A percentile compares a stretch with the other conserved stretches of the same genome.
These are phyloP conservation scores for Cryptococcus floricola DNA, from an alignment of 1,284 basidiomycete species.

Conservation along the genomic window DNA sequence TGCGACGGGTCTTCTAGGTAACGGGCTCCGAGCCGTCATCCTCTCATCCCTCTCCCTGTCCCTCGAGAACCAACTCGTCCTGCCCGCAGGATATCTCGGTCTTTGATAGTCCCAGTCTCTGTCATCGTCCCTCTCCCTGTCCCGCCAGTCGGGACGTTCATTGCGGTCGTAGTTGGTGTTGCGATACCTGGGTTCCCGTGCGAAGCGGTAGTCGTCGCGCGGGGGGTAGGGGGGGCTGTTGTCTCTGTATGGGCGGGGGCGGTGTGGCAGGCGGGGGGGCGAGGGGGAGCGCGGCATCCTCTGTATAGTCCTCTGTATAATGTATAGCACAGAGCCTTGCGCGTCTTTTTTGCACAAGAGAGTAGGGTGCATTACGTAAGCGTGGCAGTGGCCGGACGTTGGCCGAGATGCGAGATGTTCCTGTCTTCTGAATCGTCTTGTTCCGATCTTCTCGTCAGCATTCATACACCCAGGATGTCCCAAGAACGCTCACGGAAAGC, in stretches of 20 bases:
- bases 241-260: constrained; percentile 20
- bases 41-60: neutral
- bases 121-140: constrained; percentile 7
- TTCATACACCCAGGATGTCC: neutral
- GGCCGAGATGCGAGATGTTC: too few relatives aligned
- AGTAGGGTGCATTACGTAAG: too few relatives aligned
- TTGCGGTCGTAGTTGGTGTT: constrained; percentile 8
- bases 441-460: too few relatives aligned
- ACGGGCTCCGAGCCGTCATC: neutral
- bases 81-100: neutral
- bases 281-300: constrained; percentile 37
- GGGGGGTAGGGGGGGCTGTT: constrained; percentile 20
- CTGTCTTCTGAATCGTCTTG: too few relatives aligned
- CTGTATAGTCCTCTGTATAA: neutral
- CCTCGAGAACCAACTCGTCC: neutral
- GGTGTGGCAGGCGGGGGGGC: constrained; percentile 11
- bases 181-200: constrained; percentile 7
- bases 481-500: constrained; percentile 35
- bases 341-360: too few relatives aligned
- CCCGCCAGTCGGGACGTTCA: constrained; percentile 17
- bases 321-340: neutral
- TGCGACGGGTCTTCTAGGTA: neutral
- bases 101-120: constrained; percentile 4
- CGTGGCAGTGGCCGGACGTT: too few relatives aligned
- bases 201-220: constrained; percentile 12